These are phyloP conservation scores for Phytophthora cactorum DNA, from an alignment of 352 stramenopile species.

Conservation along the genomic window DNA sequence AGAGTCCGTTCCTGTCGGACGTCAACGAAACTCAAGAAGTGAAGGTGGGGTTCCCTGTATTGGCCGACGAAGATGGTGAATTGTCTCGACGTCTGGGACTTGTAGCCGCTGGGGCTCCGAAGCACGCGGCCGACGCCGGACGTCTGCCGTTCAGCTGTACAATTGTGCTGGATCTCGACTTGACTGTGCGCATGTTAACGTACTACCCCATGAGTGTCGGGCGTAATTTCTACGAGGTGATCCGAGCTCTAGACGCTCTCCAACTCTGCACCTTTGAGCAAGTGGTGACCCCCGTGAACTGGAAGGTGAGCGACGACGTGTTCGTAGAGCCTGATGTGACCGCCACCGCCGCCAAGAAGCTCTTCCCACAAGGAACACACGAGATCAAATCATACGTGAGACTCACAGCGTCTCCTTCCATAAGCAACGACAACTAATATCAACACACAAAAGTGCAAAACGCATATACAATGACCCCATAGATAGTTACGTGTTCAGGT, in stretches of 20 bases:
- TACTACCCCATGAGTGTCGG: conserved; percentile 77
- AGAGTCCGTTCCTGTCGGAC: conserved; percentile 66
- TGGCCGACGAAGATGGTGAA: conserved; percentile 72
- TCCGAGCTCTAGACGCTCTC: conserved; percentile 72
- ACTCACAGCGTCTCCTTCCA: conserved; percentile 72
- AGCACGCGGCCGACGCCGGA: conserved; percentile 57
- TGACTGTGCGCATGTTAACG: conserved; percentile 65
- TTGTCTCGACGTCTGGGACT: conserved; percentile 68
- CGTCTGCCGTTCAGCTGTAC: conserved; percentile 70
- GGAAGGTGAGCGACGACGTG: conserved; percentile 87
- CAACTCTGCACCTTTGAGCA: conserved; percentile 80
- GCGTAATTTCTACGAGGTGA: conserved; percentile 84
- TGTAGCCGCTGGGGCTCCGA: conserved; percentile 46
- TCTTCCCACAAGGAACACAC: conserved; percentile 84
- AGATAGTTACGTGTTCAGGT: conserved; percentile 32
- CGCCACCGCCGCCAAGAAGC: conserved; percentile 68
- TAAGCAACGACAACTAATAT: conserved; percentile 57
- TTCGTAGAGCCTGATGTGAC: conserved; percentile 80
- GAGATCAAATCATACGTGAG: conserved; percentile 82
- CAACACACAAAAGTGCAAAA: neutral
- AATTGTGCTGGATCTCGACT: conserved; percentile 75
- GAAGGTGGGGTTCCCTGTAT: conserved; percentile 73
- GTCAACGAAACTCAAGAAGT: conserved; percentile 86
- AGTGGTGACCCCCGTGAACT: conserved; percentile 84
- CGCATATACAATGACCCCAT: conserved; percentile 38